Percentiles rank a stretch among this genome's conserved stretches.
These are phyloP conservation scores for Jasminum sambac DNA, from an alignment of 257 asterid genomes.

Conservation along the genomic window DNA sequence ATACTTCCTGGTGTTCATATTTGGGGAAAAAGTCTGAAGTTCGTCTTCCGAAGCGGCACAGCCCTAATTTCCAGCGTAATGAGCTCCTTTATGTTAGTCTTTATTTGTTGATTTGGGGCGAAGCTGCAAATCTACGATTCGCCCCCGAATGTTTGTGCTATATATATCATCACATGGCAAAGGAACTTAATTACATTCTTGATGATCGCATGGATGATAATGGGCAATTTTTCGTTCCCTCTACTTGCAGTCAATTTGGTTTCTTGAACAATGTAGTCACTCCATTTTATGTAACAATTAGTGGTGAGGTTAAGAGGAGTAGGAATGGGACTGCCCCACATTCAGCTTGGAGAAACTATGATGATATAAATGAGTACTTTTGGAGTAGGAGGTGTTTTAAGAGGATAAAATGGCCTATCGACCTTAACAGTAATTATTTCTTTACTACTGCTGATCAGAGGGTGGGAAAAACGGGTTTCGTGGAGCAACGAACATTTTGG, in stretches of 20 bases:
- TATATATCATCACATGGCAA: conserved; percentile 84
- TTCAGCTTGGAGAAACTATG: conserved; percentile 98
- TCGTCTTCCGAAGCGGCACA: conserved; percentile 65
- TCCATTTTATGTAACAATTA: conserved; percentile 60
- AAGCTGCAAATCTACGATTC: conserved; percentile 80
- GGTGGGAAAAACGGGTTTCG: conserved; percentile 94
- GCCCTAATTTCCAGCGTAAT: conserved; percentile 58
- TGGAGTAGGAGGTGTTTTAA: conserved; percentile 87
- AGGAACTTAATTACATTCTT: conserved; percentile 74
- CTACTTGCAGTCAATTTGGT: conserved; percentile 64
- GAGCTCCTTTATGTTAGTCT: conserved; percentile 83
- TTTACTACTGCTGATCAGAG: conserved; percentile 43
- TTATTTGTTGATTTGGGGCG: conserved; percentile 85
- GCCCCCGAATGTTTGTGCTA: conserved; percentile 86
- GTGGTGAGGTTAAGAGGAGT: conserved; percentile 84
- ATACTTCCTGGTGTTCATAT: conserved; percentile 83
- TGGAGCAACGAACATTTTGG: conserved; percentile 97
- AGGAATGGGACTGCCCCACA: conserved; percentile 92
- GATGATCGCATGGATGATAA: conserved; percentile 70
- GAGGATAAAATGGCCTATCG: conserved; percentile 84
- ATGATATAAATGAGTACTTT: conserved; percentile 88
- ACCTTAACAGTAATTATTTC: conserved; percentile 55
- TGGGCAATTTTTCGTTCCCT: conserved; percentile 67
- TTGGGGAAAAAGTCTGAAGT: conserved; percentile 66
- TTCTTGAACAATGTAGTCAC: conserved; percentile 58